These are phyloP conservation scores for Hirschfeldia incana DNA, from an alignment of 345 rosid species.

Conservation along the genomic window DNA sequence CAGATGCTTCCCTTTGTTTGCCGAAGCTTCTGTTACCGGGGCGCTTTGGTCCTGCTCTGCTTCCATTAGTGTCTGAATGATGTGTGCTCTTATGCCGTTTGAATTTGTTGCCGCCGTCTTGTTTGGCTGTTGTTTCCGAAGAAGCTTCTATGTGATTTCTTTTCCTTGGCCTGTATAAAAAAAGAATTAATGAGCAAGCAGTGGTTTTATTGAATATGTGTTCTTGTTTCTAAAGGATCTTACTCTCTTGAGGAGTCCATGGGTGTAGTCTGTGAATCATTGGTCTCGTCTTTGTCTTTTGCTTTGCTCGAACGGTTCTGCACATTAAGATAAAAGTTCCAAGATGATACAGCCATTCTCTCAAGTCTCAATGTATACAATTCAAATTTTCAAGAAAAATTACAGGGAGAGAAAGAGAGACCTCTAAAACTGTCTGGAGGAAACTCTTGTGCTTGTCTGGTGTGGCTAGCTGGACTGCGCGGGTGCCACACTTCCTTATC, in stretches of 20 bases:
- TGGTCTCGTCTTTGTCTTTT: constrained; percentile 50
- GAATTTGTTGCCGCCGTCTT: constrained; percentile 26
- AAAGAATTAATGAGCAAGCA: background rate
- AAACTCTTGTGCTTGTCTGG: constrained; percentile 77
- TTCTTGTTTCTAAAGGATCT: constrained; percentile 14
- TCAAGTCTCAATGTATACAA: background rate
- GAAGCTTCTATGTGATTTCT: constrained; percentile 33
- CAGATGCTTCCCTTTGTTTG: constrained; percentile 34
- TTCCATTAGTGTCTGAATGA: constrained; percentile 18
- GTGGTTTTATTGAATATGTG: background rate
- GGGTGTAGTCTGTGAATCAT: constrained; percentile 26
- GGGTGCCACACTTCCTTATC: constrained; percentile 79
- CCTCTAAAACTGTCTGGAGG: constrained; percentile 77
- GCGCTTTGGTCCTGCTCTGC: constrained; percentile 29
- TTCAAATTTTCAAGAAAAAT: background rate
- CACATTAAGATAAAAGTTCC: constrained; percentile 24
- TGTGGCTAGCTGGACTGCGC: constrained; percentile 59
- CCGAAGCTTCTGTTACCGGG: constrained; percentile 31
- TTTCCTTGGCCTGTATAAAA: constrained; percentile 27
- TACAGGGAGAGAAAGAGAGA: constrained; percentile 13
- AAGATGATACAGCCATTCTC: background rate
- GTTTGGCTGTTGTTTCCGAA: constrained; percentile 23
- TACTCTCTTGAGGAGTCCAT: constrained; percentile 32
- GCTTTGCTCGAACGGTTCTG: constrained; percentile 73
- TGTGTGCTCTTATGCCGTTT: constrained; percentile 32